Percentiles rank a stretch among this genome's conserved stretches.
Conservation (phyloP, 805 yeast species). For the Trichomonascus vanleenenianus region DNA sequence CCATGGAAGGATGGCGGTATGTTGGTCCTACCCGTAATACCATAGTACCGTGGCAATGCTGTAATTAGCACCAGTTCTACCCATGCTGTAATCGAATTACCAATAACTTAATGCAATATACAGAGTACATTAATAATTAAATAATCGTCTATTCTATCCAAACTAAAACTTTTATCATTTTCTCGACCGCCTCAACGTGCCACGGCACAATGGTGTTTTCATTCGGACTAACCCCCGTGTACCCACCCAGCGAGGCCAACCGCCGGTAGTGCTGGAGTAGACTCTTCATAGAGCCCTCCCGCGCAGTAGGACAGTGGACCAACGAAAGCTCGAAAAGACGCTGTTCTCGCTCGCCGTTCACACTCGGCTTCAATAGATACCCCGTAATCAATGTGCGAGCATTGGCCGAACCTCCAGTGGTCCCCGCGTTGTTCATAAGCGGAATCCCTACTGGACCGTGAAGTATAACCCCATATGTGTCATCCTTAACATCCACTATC, state of each 20-base stretch:
- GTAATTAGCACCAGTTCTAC: no score
- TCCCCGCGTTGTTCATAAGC: background rate
- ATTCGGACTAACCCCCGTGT: constrained; percentile 26
- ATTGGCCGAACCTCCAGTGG: background rate
- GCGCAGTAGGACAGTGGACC: constrained; percentile 18
- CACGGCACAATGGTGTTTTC: constrained; percentile 30
- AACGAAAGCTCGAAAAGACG: constrained; percentile 19
- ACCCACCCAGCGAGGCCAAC: constrained; percentile 29
- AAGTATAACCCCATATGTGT: constrained; percentile 23
- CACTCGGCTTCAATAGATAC: constrained; percentile 16
- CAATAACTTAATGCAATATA: no score
- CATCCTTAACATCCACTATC: constrained; percentile 26
- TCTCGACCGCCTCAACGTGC: constrained; percentile 32
- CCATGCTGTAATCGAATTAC: no score
- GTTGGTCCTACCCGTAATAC: no score
- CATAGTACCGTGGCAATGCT: no score
- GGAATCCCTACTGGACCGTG: constrained; percentile 10
- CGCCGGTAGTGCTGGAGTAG: constrained; percentile 31
- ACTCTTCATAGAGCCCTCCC: constrained; percentile 23
- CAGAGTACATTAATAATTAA: no score
- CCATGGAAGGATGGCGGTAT: no score
- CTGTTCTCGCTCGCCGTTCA: constrained; percentile 4
- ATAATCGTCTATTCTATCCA: background rate
- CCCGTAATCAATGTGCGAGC: constrained; percentile 16
- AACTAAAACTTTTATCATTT: constrained; percentile 15